Evolutionary conservation across 1,284 basidiomycete genomes (phyloP).

Genomic region (Cutaneotrichosporon cyanovorans): DNA sequence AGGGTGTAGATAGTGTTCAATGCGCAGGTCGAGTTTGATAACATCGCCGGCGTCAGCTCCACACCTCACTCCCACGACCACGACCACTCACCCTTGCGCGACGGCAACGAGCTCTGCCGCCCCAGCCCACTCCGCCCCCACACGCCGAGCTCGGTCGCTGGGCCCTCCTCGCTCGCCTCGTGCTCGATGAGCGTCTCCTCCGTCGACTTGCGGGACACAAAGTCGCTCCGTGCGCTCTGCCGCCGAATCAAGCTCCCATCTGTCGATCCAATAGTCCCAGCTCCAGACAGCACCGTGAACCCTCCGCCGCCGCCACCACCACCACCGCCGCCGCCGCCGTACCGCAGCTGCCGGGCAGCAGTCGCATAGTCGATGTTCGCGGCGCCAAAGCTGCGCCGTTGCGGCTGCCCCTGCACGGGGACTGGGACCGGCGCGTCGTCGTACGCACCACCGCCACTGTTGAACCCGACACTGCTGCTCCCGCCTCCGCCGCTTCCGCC

Average conservation of each 20-base stretch:
- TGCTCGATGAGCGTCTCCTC: constrained; percentile 24
- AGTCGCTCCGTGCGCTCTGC: constrained; percentile 19
- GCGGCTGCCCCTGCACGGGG: neutral
- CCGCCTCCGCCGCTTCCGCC: neutral
- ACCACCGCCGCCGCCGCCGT: neutral
- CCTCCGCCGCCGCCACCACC: neutral
- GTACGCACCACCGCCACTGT: neutral
- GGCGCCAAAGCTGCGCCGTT: constrained; percentile 9
- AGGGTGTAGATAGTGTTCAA: no score
- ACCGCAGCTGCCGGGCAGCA: neutral
- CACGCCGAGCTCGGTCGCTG: constrained; percentile 20
- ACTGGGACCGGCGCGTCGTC: neutral
- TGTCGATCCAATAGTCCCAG: neutral
- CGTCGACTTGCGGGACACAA: constrained; percentile 16
- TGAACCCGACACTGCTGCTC: no score
- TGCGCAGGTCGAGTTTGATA: no score
- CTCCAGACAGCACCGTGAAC: constrained; percentile 1
- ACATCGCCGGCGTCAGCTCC: no score
- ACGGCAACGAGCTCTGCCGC: constrained; percentile 39
- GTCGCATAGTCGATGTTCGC: constrained; percentile 1
- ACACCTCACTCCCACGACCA: no score
- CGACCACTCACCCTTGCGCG: constrained; percentile 31
- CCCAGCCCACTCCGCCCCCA: constrained; percentile 32
- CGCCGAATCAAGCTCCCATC: constrained; percentile 16
- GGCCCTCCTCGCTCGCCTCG: constrained; percentile 21